phyloP scores from a whole-genome alignment of 441 rosid species.

The Brassica balearica region DNA sequence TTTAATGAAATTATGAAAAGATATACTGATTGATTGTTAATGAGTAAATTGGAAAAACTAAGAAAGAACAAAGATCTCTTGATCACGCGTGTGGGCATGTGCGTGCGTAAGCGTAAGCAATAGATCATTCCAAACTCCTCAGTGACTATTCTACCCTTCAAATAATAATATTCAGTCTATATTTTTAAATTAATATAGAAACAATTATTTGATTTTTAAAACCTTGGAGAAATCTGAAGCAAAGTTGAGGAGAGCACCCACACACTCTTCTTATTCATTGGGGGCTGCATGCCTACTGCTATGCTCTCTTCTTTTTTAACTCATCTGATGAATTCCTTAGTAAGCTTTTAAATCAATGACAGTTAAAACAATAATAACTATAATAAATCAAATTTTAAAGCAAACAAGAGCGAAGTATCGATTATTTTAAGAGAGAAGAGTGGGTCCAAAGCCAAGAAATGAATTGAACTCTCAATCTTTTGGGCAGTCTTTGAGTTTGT shows the following conservation, averaged over 20 bases:
- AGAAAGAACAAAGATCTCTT: constrained; percentile 36
- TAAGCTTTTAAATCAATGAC: constrained; percentile 5
- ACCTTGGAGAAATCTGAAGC: constrained; percentile 49
- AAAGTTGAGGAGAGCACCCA: constrained; percentile 48
- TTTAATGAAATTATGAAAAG: neutral
- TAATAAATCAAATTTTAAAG: neutral
- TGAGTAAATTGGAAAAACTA: constrained; percentile 13
- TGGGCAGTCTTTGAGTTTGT: constrained; percentile 44
- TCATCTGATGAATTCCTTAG: constrained; percentile 30
- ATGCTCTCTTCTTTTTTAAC: constrained; percentile 26
- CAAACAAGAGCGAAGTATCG: neutral
- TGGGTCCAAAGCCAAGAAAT: constrained; percentile 40
- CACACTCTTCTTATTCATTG: constrained; percentile 45
- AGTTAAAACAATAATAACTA: constrained; percentile 12
- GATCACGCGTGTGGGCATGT: constrained; percentile 50
- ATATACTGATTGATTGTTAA: constrained; percentile 12
- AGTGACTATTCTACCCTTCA: constrained; percentile 32
- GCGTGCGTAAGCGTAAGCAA: constrained; percentile 50
- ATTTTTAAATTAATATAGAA: neutral
- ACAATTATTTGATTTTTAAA: neutral
- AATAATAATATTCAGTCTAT: neutral
- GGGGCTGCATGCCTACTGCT: constrained; percentile 38
- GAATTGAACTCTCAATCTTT: constrained; percentile 37
- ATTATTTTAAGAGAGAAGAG: constrained; percentile 26
- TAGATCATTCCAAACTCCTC: constrained; percentile 40